phyloP scores from a whole-genome alignment of 768 basidiomycete genomes.

The Boletus sp. region DNA sequence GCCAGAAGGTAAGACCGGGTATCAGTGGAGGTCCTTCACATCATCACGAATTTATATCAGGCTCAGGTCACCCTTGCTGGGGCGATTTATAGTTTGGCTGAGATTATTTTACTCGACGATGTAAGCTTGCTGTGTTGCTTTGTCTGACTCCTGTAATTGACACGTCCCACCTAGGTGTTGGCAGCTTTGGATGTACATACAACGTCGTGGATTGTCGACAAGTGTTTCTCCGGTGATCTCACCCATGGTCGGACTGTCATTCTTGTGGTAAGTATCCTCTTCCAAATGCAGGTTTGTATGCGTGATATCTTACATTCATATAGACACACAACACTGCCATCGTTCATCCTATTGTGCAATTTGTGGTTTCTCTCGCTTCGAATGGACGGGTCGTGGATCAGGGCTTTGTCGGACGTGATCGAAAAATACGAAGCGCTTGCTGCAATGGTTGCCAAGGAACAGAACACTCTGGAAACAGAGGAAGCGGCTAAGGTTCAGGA shows the following conservation, averaged over 20 bases:
- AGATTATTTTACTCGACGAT: slow-evolving; percentile 1
- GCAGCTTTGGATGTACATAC: slow-evolving; percentile 2
- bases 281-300: no score
- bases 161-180: background rate
- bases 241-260: slow-evolving; percentile 1
- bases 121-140: background rate
- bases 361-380: background rate
- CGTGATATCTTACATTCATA: background rate
- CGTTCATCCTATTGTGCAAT: background rate
- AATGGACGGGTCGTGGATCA: background rate
- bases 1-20: background rate
- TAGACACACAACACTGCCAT: background rate
- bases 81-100: background rate
- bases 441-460: background rate
- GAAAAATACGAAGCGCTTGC: background rate
- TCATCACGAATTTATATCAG: background rate
- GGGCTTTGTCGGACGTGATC: background rate
- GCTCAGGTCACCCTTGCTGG: slow-evolving; percentile 2
- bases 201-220: slow-evolving; percentile 1
- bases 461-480: background rate
- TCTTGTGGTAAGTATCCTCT: background rate
- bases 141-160: background rate
- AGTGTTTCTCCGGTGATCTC: background rate
- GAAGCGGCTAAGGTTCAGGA: background rate
- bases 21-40: no score